Conservation (phyloP, 768 basidiomycete species). For the Lentinula guzmanii region DNA sequence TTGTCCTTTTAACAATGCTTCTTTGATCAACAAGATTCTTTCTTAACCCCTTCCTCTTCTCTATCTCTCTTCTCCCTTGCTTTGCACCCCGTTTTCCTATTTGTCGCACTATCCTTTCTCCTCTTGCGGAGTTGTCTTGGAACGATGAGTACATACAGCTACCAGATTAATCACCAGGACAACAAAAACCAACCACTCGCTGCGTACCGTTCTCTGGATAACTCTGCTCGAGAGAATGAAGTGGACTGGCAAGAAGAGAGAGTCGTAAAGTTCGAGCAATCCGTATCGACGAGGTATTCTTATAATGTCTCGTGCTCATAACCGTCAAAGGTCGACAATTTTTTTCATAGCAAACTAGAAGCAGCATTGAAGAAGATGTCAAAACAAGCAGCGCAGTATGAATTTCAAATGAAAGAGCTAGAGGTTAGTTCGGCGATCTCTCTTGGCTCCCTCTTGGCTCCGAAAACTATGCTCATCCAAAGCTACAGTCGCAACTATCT, state of each 20-base stretch:
- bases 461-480: constrained; percentile 1
- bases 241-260: background rate
- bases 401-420: constrained; percentile 55
- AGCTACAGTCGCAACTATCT: constrained; percentile 50
- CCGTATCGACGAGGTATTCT: background rate
- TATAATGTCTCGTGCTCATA: background rate
- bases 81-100: background rate
- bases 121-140: background rate
- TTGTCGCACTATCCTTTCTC: background rate
- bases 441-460: background rate
- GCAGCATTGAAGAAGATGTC: constrained; percentile 39
- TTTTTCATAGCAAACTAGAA: constrained; percentile 36
- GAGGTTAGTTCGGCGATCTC: constrained; percentile 32
- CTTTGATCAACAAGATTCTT: background rate
- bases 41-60: background rate
- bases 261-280: background rate
- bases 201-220: background rate
- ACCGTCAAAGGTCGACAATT: background rate
- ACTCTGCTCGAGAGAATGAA: background rate
- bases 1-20: background rate
- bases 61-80: background rate
- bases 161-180: background rate
- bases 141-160: background rate
- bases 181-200: background rate
- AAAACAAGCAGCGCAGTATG: constrained; percentile 41